Evolutionary conservation across 2,329 filamentous ascomycete species (phyloP).

Genomic region (Monosporascus sp.): DNA sequence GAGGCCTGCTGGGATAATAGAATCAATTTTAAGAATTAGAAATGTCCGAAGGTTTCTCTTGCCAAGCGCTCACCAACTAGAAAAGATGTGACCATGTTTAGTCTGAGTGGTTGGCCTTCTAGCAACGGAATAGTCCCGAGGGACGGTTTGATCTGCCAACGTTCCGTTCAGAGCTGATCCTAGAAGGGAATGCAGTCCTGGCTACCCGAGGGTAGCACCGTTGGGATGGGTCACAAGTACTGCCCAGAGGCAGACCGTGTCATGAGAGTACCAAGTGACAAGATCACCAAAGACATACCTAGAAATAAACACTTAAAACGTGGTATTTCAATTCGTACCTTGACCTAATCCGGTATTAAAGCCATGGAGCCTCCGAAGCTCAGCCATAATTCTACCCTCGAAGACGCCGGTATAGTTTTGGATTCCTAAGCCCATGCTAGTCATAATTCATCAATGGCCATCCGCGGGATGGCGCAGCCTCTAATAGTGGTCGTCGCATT

Average conservation of each 20-base stretch:
- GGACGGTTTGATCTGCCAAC: constrained; percentile 60
- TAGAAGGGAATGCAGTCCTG: constrained; percentile 63
- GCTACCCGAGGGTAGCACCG: constrained; percentile 73
- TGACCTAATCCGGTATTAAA: constrained; percentile 15
- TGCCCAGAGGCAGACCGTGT: constrained; percentile 10
- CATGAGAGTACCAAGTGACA: constrained; percentile 4
- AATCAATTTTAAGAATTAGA: not conserved
- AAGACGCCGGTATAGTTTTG: constrained; percentile 16
- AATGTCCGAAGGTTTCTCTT: constrained; percentile 36
- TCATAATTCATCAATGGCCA: constrained; percentile 15
- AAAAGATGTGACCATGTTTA: constrained; percentile 15
- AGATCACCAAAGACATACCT: constrained; percentile 20
- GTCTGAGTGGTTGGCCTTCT: constrained; percentile 30
- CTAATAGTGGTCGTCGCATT: constrained; percentile 16
- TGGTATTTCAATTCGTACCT: constrained; percentile 22
- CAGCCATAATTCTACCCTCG: constrained; percentile 7
- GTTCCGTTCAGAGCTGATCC: constrained; percentile 76
- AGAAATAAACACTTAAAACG: constrained; percentile 11
- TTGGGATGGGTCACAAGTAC: constrained; percentile 41
- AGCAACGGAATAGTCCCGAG: constrained; percentile 21
- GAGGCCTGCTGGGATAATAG: not conserved
- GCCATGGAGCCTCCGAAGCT: constrained; percentile 7
- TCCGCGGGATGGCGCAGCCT: constrained; percentile 7
- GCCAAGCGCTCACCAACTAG: constrained; percentile 28
- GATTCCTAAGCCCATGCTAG: constrained; percentile 18